Evolutionary conservation across 2,329 filamentous ascomycete genomes (phyloP).

Genomic region (Chaetoscypha palmicola): DNA sequence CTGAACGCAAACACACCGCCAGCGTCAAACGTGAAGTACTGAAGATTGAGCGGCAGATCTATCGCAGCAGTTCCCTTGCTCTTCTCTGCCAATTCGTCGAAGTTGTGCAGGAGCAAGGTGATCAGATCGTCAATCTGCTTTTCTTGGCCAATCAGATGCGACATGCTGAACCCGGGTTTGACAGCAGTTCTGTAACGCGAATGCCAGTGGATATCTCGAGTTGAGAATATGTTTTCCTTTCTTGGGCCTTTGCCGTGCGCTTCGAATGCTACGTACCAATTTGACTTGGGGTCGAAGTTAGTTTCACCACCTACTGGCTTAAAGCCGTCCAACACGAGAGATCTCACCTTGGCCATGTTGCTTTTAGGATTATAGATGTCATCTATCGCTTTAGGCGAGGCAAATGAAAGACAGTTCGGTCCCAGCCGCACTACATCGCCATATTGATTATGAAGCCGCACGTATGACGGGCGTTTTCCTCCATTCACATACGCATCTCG

Average conservation of each 20-base stretch:
- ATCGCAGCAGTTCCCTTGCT: background rate
- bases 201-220: conserved; percentile 34
- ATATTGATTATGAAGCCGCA: conserved; percentile 19
- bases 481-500: too few species aligned
- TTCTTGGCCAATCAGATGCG: too few species aligned
- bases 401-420: conserved; percentile 18
- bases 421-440: conserved; percentile 19
- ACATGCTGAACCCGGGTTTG: too few species aligned
- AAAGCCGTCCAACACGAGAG: too few species aligned
- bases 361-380: conserved; percentile 1
- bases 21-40: conserved; percentile 32
- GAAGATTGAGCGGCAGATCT: conserved; percentile 35
- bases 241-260: background rate
- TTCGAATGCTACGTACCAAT: too few species aligned
- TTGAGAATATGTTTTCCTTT: conserved; percentile 30
- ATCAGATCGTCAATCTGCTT: too few species aligned
- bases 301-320: too few species aligned
- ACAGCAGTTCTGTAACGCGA: too few species aligned
- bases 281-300: too few species aligned
- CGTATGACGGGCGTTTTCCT: too few species aligned
- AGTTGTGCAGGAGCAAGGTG: conserved; percentile 36
- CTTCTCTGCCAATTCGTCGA: background rate
- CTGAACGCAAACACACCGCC: conserved; percentile 31
- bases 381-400: conserved; percentile 9
- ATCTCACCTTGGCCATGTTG: background rate